phyloP scores from a whole-genome alignment of 139 green algal genomes.

The Volvox reticuliferus region DNA sequence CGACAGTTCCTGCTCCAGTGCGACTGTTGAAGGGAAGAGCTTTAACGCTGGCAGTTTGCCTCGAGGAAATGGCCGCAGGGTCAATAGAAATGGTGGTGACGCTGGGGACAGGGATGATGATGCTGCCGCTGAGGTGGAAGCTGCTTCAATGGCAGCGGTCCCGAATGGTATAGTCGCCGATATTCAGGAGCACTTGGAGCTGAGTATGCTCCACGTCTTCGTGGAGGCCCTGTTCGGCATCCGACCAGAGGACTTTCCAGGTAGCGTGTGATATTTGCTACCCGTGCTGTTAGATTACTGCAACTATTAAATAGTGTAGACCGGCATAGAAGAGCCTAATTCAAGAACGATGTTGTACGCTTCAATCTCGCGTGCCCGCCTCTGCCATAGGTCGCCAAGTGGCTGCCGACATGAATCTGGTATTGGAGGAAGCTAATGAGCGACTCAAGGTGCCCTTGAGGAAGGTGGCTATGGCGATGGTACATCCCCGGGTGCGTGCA shows the following conservation, averaged over 20 bases:
- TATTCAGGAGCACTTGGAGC: constrained; percentile 61
- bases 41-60: too few species aligned
- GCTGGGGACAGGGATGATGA: neutral
- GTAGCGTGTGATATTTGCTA: too few species aligned
- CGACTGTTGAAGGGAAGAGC: too few species aligned
- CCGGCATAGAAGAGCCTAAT: too few species aligned
- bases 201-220: constrained; percentile 69
- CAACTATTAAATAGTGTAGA: too few species aligned
- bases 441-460: constrained; percentile 64
- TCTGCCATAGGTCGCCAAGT: constrained; percentile 42
- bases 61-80: too few species aligned
- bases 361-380: neutral
- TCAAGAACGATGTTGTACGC: too few species aligned
- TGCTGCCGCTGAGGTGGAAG: neutral
- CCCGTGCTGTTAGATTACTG: too few species aligned
- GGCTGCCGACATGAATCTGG: constrained; percentile 62
- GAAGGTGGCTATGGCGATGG: constrained; percentile 30
- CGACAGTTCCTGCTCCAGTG: too few species aligned
- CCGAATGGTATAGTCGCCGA: neutral
- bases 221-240: constrained; percentile 70
- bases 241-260: constrained; percentile 40
- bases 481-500: neutral
- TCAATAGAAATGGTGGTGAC: neutral
- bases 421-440: constrained; percentile 69
- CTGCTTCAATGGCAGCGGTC: too few species aligned